These are phyloP conservation scores for Neurospora sp. DNA, from an alignment of 495 filamentous ascomycete genomes.

Conservation along the genomic window DNA sequence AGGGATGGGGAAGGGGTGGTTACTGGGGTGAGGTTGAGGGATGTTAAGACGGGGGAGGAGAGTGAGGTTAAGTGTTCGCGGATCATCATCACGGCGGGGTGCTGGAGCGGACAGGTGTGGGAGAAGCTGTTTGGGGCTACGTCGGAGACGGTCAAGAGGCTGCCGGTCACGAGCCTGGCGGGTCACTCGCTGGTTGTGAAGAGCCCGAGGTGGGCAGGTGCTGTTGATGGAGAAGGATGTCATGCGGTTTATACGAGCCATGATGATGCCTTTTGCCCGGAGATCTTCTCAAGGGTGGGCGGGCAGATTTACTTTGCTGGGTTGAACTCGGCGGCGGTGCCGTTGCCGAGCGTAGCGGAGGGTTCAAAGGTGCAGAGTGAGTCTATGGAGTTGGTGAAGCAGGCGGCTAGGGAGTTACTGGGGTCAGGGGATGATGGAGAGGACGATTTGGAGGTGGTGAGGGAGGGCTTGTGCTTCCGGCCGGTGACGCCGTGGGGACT, in stretches of 20 bases:
- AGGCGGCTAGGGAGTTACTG: conserved; percentile 46
- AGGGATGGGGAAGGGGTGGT: conserved; percentile 37
- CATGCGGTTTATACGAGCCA: conserved; percentile 61
- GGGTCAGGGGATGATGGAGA: conserved; percentile 25
- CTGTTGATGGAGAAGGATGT: conserved; percentile 32
- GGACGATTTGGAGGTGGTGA: conserved; percentile 51
- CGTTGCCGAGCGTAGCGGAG: conserved; percentile 46
- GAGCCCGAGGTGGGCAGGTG: conserved; percentile 46
- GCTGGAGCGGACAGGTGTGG: conserved; percentile 60
- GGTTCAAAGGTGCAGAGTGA: conserved; percentile 33
- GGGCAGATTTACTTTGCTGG: conserved; percentile 68
- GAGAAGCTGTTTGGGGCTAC: conserved; percentile 51
- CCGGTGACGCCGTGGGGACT: conserved; percentile 53
- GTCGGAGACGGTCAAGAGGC: conserved; percentile 23
- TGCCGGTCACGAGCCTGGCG: conserved; percentile 50
- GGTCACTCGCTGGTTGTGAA: conserved; percentile 62
- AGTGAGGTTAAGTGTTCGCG: conserved; percentile 46
- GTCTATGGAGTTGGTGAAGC: conserved; percentile 42
- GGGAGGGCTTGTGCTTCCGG: conserved; percentile 62
- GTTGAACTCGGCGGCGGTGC: conserved; percentile 49
- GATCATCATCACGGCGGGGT: conserved; percentile 56
- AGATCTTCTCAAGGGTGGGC: conserved; percentile 58
- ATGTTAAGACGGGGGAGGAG: conserved; percentile 35
- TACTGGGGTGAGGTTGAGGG: conserved; percentile 35
- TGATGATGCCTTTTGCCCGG: conserved; percentile 53